These are phyloP conservation scores for Mikania micrantha DNA, from an alignment of 129 eudicot species.

Conservation along the genomic window DNA sequence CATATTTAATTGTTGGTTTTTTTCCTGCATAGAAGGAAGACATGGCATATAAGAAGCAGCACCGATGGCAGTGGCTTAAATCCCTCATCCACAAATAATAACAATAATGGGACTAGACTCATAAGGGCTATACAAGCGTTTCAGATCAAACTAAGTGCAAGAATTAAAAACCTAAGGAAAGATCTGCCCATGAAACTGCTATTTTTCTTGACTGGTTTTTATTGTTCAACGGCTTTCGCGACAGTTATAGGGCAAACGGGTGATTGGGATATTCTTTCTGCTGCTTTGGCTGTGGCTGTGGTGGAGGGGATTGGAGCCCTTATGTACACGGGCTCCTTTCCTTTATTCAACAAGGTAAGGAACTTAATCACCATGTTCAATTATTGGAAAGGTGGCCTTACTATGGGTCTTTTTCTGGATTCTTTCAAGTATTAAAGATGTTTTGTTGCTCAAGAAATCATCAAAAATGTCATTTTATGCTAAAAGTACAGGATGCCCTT, in stretches of 20 bases:
- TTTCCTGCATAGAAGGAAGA: constrained; percentile 35
- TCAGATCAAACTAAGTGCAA: constrained; percentile 36
- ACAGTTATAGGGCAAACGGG: constrained; percentile 95
- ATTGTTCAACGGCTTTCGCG: constrained; percentile 83
- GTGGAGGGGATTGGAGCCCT: constrained; percentile 91
- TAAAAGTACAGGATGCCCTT: no score
- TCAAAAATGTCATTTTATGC: not conserved
- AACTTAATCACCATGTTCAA: constrained; percentile 54
- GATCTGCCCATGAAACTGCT: not conserved
- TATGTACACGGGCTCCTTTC: constrained; percentile 55
- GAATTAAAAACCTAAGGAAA: constrained; percentile 45
- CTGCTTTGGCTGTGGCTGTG: constrained; percentile 70
- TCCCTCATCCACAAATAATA: constrained; percentile 37
- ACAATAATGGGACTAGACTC: constrained; percentile 53
- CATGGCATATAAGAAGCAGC: constrained; percentile 49
- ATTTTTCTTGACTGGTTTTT: constrained; percentile 70
- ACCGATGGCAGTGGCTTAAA: constrained; percentile 41
- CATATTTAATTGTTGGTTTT: not conserved
- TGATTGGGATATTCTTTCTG: constrained; percentile 91
- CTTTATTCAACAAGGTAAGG: constrained; percentile 34
- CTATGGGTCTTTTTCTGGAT: constrained; percentile 83
- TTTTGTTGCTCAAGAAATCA: constrained; percentile 4
- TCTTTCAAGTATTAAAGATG: constrained; percentile 60
- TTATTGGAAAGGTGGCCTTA: constrained; percentile 83
- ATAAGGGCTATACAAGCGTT: constrained; percentile 42